Percentiles rank a stretch among this genome's conserved stretches.
These are phyloP conservation scores for Macroventuria anomochaeta DNA, from an alignment of 2,329 filamentous ascomycete genomes.

Conservation along the genomic window DNA sequence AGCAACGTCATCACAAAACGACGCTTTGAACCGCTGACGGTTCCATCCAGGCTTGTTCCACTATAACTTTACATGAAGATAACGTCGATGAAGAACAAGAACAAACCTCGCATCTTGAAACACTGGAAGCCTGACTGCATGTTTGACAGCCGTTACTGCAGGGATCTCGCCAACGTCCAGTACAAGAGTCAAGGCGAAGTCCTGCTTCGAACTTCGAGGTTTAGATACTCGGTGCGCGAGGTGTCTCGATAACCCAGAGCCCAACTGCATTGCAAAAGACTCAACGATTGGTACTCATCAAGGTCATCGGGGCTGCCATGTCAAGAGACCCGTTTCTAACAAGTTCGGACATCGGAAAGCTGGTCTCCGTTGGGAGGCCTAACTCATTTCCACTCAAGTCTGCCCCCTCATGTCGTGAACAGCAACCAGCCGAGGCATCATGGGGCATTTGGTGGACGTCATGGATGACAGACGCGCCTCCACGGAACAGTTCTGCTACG, in stretches of 20 bases:
- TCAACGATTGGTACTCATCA: background rate
- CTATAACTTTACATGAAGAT: background rate
- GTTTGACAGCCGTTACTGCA: background rate
- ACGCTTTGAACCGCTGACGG: background rate
- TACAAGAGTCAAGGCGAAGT: background rate
- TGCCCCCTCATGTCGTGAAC: background rate
- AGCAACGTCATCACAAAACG: background rate
- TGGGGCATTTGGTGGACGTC: background rate
- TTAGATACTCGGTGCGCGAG: no score
- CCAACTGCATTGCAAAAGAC: background rate
- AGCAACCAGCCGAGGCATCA: background rate
- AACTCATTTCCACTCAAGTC: slow-evolving; percentile 4
- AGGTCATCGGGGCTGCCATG: background rate
- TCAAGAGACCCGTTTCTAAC: background rate
- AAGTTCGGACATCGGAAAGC: background rate
- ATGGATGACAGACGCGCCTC: background rate
- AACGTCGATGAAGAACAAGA: background rate
- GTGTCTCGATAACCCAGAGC: no score
- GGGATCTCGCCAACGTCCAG: background rate
- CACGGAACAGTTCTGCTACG: background rate
- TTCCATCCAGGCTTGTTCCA: background rate
- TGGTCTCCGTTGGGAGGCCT: slow-evolving; percentile 5
- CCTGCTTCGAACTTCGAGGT: no score
- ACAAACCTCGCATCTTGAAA: background rate
- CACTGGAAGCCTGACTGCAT: background rate